A percentile compares a stretch with the other conserved stretches of the same genome.
Evolutionary conservation across 2,329 filamentous ascomycete genomes (phyloP).

Genomic region (Nigrospora oryzae): DNA sequence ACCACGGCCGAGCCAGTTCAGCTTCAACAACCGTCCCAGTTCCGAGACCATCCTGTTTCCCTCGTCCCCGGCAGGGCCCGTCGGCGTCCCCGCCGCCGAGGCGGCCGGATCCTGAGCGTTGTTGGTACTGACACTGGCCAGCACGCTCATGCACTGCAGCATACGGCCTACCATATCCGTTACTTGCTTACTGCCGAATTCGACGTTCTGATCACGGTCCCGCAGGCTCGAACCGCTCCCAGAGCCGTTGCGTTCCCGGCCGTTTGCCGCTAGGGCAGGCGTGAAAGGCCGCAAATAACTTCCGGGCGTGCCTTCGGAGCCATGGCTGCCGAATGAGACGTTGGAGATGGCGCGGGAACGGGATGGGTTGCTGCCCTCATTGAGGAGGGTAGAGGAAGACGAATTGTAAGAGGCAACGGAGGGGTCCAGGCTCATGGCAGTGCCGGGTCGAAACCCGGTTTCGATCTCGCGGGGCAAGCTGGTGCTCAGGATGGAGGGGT

Average conservation of each 20-base stretch:
- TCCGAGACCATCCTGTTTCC: constrained; percentile 73
- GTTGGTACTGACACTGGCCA: constrained; percentile 58
- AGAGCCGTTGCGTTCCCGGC: constrained; percentile 1
- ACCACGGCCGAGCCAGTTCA: constrained; percentile 92
- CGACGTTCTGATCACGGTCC: constrained; percentile 49
- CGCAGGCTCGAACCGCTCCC: constrained; percentile 12
- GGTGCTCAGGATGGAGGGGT: constrained; percentile 22
- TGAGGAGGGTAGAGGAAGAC: constrained; percentile 71
- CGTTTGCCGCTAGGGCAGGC: constrained; percentile 14
- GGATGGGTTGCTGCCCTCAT: constrained; percentile 41
- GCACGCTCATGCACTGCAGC: constrained; percentile 90
- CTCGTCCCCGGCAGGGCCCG: constrained; percentile 45
- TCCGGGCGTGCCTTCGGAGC: constrained; percentile 28
- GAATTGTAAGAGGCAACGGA: constrained; percentile 72
- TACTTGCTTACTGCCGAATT: constrained; percentile 63
- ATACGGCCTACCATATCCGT: constrained; percentile 93
- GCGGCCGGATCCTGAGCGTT: constrained; percentile 2
- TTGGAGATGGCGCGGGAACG: constrained; percentile 81
- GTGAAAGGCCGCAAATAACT: constrained; percentile 43
- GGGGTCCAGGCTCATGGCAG: constrained; percentile 66
- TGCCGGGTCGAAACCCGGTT: constrained; percentile 53
- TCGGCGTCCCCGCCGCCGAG: neutral
- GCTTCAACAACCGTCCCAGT: constrained; percentile 78
- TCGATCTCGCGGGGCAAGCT: constrained; percentile 3
- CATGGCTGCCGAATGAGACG: constrained; percentile 56